Percentiles rank a stretch among this genome's conserved stretches.
Evolutionary conservation across 352 stramenopile genomes (phyloP).

Genomic region (Phytophthora citricola): DNA sequence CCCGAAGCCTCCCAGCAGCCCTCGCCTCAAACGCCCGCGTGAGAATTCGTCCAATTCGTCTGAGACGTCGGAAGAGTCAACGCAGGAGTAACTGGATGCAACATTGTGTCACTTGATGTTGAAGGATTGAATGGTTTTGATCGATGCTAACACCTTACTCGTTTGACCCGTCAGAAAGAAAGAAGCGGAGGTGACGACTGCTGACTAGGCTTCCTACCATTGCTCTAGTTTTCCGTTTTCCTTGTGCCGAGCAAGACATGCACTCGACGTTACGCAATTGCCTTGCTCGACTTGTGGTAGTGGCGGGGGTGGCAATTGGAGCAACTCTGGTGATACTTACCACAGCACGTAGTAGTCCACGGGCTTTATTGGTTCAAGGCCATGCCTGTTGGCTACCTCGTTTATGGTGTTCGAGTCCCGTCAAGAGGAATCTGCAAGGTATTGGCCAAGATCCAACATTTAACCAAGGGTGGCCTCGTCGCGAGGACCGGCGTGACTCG

Average conservation of each 20-base stretch:
- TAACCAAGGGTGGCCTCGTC: neutral
- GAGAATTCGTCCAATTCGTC: conserved; percentile 44
- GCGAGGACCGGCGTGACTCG: neutral
- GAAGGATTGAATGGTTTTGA: conserved; percentile 17
- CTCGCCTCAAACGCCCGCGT: conserved; percentile 37
- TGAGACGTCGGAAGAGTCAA: conserved; percentile 42
- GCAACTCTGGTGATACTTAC: conserved; percentile 9
- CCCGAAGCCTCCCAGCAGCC: conserved; percentile 25
- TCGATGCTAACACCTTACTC: conserved; percentile 24
- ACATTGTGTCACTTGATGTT: conserved; percentile 9
- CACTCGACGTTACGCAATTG: conserved; percentile 8
- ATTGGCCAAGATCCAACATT: neutral
- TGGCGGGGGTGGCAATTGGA: conserved; percentile 10
- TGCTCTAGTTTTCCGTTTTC: neutral
- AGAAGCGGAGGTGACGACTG: conserved; percentile 15
- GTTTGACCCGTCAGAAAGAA: conserved; percentile 1
- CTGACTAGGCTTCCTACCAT: conserved; percentile 3
- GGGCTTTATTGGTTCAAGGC: neutral
- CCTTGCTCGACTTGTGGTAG: conserved; percentile 18
- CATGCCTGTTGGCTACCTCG: neutral
- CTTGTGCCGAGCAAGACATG: conserved; percentile 7
- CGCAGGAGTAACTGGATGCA: conserved; percentile 13
- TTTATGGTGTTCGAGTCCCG: too few relatives aligned
- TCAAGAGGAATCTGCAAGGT: conserved; percentile 6
- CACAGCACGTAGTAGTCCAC: neutral